Conservation (phyloP, 2,329 filamentous ascomycete genomes). For the Claviceps maximensis region DNA sequence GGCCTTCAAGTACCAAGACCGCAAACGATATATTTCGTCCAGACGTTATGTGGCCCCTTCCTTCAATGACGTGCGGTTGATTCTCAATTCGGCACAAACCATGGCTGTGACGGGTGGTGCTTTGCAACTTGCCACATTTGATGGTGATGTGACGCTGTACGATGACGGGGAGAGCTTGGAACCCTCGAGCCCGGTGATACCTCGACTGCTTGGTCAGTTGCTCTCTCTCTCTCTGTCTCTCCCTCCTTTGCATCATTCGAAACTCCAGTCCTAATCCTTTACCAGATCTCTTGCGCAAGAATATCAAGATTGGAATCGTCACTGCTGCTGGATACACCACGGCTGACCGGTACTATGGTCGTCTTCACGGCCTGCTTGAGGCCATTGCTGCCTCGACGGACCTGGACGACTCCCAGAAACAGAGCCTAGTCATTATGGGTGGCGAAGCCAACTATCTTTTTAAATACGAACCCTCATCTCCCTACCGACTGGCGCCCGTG, state of each 20-base stretch:
- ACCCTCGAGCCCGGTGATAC: constrained; percentile 63
- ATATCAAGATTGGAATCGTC: constrained; percentile 84
- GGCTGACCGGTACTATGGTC: constrained; percentile 70
- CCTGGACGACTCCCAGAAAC: constrained; percentile 53
- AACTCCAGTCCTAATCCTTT: neutral
- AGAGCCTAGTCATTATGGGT: constrained; percentile 81
- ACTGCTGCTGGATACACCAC: constrained; percentile 93
- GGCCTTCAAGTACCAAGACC: constrained; percentile 84
- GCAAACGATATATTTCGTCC: constrained; percentile 73
- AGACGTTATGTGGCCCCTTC: constrained; percentile 88
- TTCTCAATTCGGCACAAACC: constrained; percentile 88
- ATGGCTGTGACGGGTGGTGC: constrained; percentile 75
- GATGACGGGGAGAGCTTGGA: constrained; percentile 74
- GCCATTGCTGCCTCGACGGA: constrained; percentile 49
- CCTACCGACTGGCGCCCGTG: constrained; percentile 56
- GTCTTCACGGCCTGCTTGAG: constrained; percentile 76
- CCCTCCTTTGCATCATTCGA: neutral
- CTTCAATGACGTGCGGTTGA: constrained; percentile 90
- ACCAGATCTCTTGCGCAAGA: constrained; percentile 56
- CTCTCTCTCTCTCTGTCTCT: neutral
- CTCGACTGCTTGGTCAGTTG: constrained; percentile 36
- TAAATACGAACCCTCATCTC: constrained; percentile 52
- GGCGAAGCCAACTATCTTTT: constrained; percentile 96
- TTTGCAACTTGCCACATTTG: constrained; percentile 83
- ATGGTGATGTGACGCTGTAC: constrained; percentile 94